Percentiles rank a stretch among this genome's conserved stretches.
phyloP scores from a whole-genome alignment of 768 basidiomycete genomes.

The Austroboletus festivus region DNA sequence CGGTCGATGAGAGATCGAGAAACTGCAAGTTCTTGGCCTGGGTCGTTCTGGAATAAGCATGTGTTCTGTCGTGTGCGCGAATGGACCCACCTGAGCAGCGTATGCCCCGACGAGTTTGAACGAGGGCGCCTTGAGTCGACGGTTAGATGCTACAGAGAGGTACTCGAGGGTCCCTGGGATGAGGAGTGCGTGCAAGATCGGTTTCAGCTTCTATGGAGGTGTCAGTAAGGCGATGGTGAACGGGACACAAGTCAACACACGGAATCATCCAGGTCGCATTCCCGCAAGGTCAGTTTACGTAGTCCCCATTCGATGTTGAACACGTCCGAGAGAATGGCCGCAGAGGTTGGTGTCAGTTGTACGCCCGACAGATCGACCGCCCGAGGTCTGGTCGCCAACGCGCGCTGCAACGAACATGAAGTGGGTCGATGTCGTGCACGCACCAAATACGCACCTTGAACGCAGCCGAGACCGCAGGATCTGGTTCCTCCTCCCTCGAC shows the following conservation, averaged over 20 bases:
- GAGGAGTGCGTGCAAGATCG: constrained; percentile 84
- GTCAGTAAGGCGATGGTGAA: background rate
- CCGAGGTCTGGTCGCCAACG: constrained; percentile 55
- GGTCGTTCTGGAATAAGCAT: background rate
- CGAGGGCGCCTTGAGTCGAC: constrained; percentile 69
- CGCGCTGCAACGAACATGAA: constrained; percentile 37
- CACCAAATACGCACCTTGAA: constrained; percentile 52
- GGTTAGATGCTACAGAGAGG: constrained; percentile 84
- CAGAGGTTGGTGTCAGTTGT: constrained; percentile 64
- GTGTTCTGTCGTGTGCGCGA: background rate
- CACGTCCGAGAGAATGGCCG: constrained; percentile 85
- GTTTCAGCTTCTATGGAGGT: constrained; percentile 66
- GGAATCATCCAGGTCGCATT: constrained; percentile 83
- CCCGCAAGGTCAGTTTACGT: constrained; percentile 77
- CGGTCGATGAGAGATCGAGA: constrained; percentile 86
- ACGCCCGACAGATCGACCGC: constrained; percentile 78
- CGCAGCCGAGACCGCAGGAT: constrained; percentile 60
- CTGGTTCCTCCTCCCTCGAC: constrained; percentile 69
- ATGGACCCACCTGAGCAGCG: constrained; percentile 55
- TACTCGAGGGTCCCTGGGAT: constrained; percentile 78
- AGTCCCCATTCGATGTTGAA: constrained; percentile 93
- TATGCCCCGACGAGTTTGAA: constrained; percentile 82
- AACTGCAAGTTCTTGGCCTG: constrained; percentile 79
- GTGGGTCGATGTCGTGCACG: background rate
- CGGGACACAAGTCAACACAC: constrained; percentile 37